Evolutionary conservation across 805 yeast species (phyloP), one percentile per base, ranked within the genome.

Genomic region (Priceomyces melissophilus): DNA sequence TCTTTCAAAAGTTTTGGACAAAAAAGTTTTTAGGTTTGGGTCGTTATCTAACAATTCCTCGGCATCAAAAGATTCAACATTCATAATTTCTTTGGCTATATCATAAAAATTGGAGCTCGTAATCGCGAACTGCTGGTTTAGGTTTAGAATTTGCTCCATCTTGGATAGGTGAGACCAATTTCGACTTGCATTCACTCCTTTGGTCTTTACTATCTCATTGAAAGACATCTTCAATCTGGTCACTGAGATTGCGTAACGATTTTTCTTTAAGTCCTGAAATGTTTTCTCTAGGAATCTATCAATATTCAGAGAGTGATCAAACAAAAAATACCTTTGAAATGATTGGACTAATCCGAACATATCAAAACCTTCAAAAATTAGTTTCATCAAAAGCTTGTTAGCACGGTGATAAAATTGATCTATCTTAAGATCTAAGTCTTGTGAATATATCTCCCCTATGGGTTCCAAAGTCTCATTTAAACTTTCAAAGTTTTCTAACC

Each of bases 321-420:
- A 56, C 12, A 88, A 65, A 53, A 78, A 89, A 44, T 74, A 75
- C 28, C 69, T 69, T 52, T 82, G 82, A 36, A 87, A 61, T 9
- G 70, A 63, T 3, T 55, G 49, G 2, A 88, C 49, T 39, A 85
- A 60, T 1, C 55, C 56, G 0, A 54, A 48, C 12, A 91, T 66
- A 26, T 77, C 63, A 50, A 76, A 86, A 0, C 91, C 88, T 10
- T 75, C 66, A 41, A 77, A 71, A 25, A 86, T 66, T 32, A 90
- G 59, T 29, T 73, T 67, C 44, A 82, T 57, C 13, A 88, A 66
- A 15, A 79, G 55, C 25, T 61, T 63, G 57, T 89, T 90, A 0
- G 97, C 89, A 31, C 83, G 67, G 8, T 65, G 53, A 50, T 84
- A 87, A 30, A 86, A 84, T 15, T 72, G 69, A 35, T 79, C 71